Percentiles rank a stretch among this genome's conserved stretches.
Conservation (phyloP, 2,329 filamentous ascomycete genomes). For the Bipolaris oryzae region DNA sequence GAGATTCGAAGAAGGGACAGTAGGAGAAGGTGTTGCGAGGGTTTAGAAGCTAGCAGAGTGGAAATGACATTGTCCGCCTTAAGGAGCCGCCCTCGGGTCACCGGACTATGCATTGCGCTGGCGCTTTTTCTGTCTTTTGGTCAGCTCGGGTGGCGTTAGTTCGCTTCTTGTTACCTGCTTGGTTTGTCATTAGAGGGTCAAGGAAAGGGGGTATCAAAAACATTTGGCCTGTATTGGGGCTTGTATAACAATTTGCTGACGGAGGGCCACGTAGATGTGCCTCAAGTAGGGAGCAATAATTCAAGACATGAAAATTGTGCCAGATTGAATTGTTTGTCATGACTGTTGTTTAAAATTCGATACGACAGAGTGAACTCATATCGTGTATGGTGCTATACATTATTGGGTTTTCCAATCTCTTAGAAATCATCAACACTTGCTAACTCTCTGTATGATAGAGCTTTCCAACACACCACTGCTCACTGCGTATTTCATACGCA, state of each 20-base stretch:
- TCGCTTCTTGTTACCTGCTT: background rate
- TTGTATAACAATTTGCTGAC: background rate
- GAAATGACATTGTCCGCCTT: background rate
- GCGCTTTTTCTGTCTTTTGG: slow-evolving; percentile 3
- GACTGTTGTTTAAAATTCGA: background rate
- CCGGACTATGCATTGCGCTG: slow-evolving; percentile 14
- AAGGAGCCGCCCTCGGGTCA: background rate
- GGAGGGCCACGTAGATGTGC: background rate
- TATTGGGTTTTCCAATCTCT: too few species aligned
- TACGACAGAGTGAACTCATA: too few species aligned
- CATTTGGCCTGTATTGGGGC: background rate
- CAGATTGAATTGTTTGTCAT: background rate
- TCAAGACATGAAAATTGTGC: background rate
- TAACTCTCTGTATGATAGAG: too few species aligned
- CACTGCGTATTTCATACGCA: too few species aligned
- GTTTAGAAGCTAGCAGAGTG: slow-evolving; percentile 7
- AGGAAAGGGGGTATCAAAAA: background rate
- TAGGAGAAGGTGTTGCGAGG: background rate
- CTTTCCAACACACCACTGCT: too few species aligned
- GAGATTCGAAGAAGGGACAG: slow-evolving; percentile 44
- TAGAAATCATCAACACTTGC: too few species aligned
- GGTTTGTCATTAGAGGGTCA: background rate
- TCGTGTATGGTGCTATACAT: too few species aligned
- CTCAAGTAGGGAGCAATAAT: background rate
- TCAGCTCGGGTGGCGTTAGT: background rate